Evolutionary conservation across 1,284 basidiomycete species (phyloP), one percentile per base, ranked within the genome.

Genomic region (Puccinia polysora): DNA sequence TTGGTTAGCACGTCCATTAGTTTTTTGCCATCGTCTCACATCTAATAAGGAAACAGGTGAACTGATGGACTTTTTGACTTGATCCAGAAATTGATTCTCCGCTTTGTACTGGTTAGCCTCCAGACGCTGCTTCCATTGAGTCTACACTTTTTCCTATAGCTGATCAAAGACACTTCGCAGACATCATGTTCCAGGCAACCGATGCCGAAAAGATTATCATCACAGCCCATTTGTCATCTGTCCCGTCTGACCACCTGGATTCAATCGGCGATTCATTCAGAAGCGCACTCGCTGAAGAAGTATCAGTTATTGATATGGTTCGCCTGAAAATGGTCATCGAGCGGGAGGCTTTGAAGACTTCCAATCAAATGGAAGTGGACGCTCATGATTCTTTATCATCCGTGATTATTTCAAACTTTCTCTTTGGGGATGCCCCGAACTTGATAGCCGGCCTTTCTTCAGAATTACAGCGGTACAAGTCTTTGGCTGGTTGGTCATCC

Each of bases 81-180:
- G 10, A 81, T 90, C 92, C 97, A 63, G 96, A 99, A 81, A 89
- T 88, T 62, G 88, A 94, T 76, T 87, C 89, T 65, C 96, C 96
- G 0, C 83, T 91, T 62, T 95, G 91, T 73, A 81, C 81, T 10
- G 75, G 89, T 88, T 75, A 52, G 83, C 79, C 58, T 67, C 32
- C 4, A 40, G 10, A 18, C 12, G 30, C 28, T 64, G 25, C 38
- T 15, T 20, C 30, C 40, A n/a, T n/a, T n/a, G 23, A 30, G 8
- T 47, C 52, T 73, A 59, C n/a, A n/a, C 28, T 20, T 56, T 62
- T 14, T 20, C 55, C 55, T 60, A 25, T 12, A 6, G 65, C 55
- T 59, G 45, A 49, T 30, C 75, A 77, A 4, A 53, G 67, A 68
- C 73, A 52, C 74, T 88, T 87, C 80, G 4, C 63, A 15, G 90